These are phyloP conservation scores for Aschersonia sp. DNA, from an alignment of 2,329 filamentous ascomycete species.

Conservation along the genomic window DNA sequence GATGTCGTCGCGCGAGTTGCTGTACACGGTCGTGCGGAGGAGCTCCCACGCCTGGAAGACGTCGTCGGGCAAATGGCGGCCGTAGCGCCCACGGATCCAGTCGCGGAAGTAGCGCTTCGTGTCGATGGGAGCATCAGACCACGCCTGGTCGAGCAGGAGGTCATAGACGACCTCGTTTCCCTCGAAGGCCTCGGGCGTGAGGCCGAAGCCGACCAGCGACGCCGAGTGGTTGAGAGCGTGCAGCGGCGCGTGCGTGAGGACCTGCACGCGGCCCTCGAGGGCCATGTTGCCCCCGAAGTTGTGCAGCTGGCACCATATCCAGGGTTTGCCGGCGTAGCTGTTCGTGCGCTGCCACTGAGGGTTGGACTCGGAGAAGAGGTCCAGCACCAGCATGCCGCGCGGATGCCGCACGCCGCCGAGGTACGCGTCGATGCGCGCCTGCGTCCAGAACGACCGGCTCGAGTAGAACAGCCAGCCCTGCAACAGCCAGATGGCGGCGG, in stretches of 20 bases:
- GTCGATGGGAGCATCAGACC: slow-evolving; percentile 27
- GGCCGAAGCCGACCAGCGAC: slow-evolving; percentile 30
- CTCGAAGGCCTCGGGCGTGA: slow-evolving; percentile 34
- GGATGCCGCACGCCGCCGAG: slow-evolving; percentile 27
- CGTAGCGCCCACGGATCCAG: slow-evolving; percentile 30
- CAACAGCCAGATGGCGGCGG: slow-evolving; percentile 35
- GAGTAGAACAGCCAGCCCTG: slow-evolving; percentile 36
- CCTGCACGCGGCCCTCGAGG: slow-evolving; percentile 33
- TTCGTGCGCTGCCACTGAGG: slow-evolving; percentile 36
- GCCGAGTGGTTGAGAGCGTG: slow-evolving; percentile 24
- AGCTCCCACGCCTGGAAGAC: slow-evolving; percentile 31
- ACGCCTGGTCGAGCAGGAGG: slow-evolving; percentile 34
- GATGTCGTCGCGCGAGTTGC: slow-evolving; percentile 29
- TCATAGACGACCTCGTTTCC: slow-evolving; percentile 39
- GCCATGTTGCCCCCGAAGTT: slow-evolving; percentile 34
- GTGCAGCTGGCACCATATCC: slow-evolving; percentile 40
- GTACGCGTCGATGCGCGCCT: slow-evolving; percentile 30
- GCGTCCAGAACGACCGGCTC: slow-evolving; percentile 26
- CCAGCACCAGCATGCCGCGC: slow-evolving; percentile 33
- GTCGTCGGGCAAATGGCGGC: slow-evolving; percentile 10
- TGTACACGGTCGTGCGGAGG: slow-evolving; percentile 29
- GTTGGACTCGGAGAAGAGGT: slow-evolving; percentile 31
- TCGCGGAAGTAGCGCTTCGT: slow-evolving; percentile 27
- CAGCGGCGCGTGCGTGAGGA: slow-evolving; percentile 30
- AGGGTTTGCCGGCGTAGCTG: slow-evolving; percentile 34